Evolutionary conservation across 2,329 filamentous ascomycete genomes (phyloP).

Genomic region (Eutypella sp.): DNA sequence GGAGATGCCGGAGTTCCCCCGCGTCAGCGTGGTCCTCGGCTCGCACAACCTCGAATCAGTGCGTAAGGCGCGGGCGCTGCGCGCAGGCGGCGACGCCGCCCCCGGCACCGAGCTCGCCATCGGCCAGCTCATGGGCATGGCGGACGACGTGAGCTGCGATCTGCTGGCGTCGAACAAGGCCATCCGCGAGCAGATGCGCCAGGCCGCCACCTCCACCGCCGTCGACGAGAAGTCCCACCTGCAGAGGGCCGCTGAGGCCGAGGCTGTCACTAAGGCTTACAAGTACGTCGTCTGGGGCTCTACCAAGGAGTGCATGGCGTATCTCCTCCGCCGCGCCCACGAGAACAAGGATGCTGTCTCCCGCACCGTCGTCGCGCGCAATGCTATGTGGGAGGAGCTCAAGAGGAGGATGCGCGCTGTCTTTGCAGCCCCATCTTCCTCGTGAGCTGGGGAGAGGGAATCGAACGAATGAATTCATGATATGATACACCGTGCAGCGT

Average conservation of each 20-base stretch:
- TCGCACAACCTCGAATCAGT: slow-evolving; percentile 79
- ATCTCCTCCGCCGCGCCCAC: slow-evolving; percentile 66
- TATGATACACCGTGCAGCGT: no score
- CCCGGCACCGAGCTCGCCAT: slow-evolving; percentile 48
- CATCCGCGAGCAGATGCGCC: neutral
- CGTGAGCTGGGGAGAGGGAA: neutral
- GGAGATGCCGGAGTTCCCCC: slow-evolving; percentile 44
- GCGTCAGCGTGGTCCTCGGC: slow-evolving; percentile 65
- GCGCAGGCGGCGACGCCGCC: slow-evolving; percentile 38
- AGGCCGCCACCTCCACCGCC: neutral
- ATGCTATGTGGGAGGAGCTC: slow-evolving; percentile 60
- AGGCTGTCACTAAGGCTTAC: slow-evolving; percentile 39
- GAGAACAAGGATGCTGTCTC: slow-evolving; percentile 70
- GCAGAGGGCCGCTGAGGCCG: slow-evolving; percentile 5
- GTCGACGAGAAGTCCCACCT: slow-evolving; percentile 9
- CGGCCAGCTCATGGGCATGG: slow-evolving; percentile 91
- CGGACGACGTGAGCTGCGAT: slow-evolving; percentile 79
- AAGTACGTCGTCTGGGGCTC: slow-evolving; percentile 69
- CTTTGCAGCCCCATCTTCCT: slow-evolving; percentile 24
- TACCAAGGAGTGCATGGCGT: slow-evolving; percentile 80
- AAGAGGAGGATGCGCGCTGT: slow-evolving; percentile 46
- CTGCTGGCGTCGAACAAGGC: slow-evolving; percentile 30
- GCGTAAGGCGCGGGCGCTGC: slow-evolving; percentile 46
- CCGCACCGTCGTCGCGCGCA: slow-evolving; percentile 55
- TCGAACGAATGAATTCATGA: no score